phyloP scores from a whole-genome alignment of 2,329 filamentous ascomycete genomes.

The Colletotrichum sp. region DNA sequence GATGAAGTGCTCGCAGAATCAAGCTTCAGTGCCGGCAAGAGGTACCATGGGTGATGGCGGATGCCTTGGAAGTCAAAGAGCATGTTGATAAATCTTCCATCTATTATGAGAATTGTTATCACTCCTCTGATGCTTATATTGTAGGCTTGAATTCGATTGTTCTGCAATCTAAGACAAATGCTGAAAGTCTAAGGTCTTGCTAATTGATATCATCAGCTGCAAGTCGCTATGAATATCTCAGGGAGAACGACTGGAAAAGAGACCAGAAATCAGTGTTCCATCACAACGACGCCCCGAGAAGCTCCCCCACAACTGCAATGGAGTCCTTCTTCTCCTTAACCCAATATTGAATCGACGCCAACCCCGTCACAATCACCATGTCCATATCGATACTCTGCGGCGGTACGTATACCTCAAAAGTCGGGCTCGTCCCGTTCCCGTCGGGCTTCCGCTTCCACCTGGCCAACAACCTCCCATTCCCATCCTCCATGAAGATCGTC shows the following conservation, averaged over 20 bases:
- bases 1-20: background rate
- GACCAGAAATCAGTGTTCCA: background rate
- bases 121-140: background rate
- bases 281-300: background rate
- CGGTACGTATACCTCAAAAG: conserved; percentile 13
- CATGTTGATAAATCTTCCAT: background rate
- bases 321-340: background rate
- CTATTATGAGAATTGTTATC: accelerated
- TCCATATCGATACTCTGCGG: conserved; percentile 15
- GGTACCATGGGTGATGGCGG: accelerated
- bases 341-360: conserved; percentile 5
- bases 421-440: background rate
- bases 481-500: background rate
- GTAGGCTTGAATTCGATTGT: accelerated
- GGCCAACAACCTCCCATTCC: background rate
- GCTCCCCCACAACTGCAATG: background rate
- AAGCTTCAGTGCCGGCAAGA: background rate
- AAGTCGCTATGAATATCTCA: background rate
- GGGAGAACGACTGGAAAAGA: background rate
- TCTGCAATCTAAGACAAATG: background rate
- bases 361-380: conserved; percentile 9
- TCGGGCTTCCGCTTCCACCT: background rate
- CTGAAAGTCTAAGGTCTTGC: background rate
- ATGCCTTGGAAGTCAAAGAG: background rate
- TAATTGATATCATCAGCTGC: background rate